Evolutionary conservation across 768 basidiomycete genomes (phyloP).

Genomic region (Leccinum truebloodii): DNA sequence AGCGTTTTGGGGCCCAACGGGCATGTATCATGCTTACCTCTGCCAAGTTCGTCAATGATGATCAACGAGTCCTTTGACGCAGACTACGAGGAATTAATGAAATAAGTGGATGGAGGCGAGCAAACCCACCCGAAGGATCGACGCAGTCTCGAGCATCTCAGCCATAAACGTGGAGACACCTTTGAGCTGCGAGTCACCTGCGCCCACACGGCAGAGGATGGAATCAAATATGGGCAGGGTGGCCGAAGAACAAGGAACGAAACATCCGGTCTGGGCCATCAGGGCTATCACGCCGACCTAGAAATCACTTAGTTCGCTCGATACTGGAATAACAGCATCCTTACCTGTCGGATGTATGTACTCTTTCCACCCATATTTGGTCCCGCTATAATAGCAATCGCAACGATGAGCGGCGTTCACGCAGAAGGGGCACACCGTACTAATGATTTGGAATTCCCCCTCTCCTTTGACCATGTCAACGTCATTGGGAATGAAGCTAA

Average conservation of each 20-base stretch:
- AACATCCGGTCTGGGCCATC: conserved; percentile 95
- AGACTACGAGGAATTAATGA: conserved; percentile 49
- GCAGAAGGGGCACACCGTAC: conserved; percentile 40
- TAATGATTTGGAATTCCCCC: conserved; percentile 96
- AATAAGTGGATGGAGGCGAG: background rate
- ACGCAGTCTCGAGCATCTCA: conserved; percentile 98
- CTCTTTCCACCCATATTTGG: conserved; percentile 99
- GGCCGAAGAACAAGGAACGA: conserved; percentile 90
- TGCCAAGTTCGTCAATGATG: conserved; percentile 95
- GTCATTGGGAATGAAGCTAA: conserved; percentile 95
- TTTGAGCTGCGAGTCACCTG: conserved; percentile 96
- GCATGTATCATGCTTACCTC: conserved; percentile 49
- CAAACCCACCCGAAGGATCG: conserved; percentile 75
- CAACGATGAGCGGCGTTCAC: background rate
- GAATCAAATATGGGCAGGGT: conserved; percentile 93
- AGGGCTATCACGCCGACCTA: conserved; percentile 93
- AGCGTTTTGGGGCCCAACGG: background rate
- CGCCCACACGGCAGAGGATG: conserved; percentile 92
- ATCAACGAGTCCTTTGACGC: conserved; percentile 92
- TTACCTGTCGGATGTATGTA: conserved; percentile 94
- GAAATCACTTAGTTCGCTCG: conserved; percentile 2
- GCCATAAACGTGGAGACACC: conserved; percentile 99
- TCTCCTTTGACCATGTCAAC: conserved; percentile 92
- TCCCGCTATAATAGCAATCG: conserved; percentile 56
- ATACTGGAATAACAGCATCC: background rate